These are phyloP conservation scores for Akanthomyces dipterigenus DNA, from an alignment of 2,329 filamentous ascomycete species.

Conservation along the genomic window DNA sequence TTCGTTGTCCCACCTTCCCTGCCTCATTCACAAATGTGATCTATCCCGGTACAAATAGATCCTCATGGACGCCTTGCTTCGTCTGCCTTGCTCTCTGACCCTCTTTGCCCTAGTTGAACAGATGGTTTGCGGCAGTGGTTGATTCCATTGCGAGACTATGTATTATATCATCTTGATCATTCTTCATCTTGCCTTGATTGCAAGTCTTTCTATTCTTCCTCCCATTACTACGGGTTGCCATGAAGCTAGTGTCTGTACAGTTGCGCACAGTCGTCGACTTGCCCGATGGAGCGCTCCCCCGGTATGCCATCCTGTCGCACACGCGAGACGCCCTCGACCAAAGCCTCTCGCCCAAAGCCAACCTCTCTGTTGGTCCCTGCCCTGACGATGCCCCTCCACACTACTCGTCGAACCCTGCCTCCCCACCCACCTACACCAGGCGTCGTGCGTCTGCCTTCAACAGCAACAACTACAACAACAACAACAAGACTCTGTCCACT, in stretches of 20 bases:
- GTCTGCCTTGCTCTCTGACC: background rate
- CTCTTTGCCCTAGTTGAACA: background rate
- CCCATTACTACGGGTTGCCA: background rate
- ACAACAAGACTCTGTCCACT: no score
- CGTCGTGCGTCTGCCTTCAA: background rate
- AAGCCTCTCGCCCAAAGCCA: background rate
- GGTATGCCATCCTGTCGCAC: background rate
- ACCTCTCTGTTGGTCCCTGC: background rate
- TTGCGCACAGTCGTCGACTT: background rate
- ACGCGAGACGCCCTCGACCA: background rate
- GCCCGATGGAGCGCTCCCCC: background rate
- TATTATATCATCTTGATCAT: background rate
- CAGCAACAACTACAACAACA: no score
- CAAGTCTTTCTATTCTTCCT: background rate
- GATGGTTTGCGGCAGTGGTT: background rate
- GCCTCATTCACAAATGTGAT: no score
- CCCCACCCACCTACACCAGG: background rate
- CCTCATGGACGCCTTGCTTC: no score
- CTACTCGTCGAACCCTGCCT: background rate
- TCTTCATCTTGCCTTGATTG: conserved; percentile 1
- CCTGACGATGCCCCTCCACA: background rate
- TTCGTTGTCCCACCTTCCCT: no score
- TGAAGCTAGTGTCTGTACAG: conserved; percentile 3
- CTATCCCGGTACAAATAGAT: no score
- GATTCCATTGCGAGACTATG: conserved; percentile 2